phyloP scores from a whole-genome alignment of 306 rosid species.

The Cucurbita moschata region DNA sequence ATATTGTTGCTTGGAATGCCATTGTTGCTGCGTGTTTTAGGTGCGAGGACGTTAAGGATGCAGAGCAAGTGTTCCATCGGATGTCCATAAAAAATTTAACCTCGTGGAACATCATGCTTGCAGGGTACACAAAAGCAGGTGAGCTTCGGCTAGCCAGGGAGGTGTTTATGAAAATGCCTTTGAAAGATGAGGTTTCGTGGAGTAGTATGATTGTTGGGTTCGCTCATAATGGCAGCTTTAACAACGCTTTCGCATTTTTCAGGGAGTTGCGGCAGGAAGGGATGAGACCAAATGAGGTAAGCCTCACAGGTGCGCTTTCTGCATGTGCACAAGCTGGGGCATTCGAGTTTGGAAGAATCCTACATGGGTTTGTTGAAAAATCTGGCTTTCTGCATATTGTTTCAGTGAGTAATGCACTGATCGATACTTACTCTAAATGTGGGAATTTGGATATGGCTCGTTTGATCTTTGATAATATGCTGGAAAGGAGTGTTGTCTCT shows the following conservation, averaged over 20 bases:
- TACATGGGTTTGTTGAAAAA: slow-evolving; percentile 59
- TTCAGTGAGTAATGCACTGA: slow-evolving; percentile 61
- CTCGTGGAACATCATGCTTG: slow-evolving; percentile 67
- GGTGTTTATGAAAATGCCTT: slow-evolving; percentile 42
- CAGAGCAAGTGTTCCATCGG: slow-evolving; percentile 21
- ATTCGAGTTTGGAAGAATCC: slow-evolving; percentile 49
- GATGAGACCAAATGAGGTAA: slow-evolving; percentile 49
- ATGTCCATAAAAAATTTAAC: slow-evolving; percentile 62
- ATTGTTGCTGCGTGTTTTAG: slow-evolving; percentile 48
- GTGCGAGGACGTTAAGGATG: slow-evolving; percentile 39
- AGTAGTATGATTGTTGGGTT: slow-evolving; percentile 81
- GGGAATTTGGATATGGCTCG: slow-evolving; percentile 59
- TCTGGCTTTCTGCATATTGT: slow-evolving; percentile 43
- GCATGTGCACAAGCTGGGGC: slow-evolving; percentile 86
- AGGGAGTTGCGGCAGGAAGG: slow-evolving; percentile 37
- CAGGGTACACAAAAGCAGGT: slow-evolving; percentile 52
- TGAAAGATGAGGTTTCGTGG: slow-evolving; percentile 70
- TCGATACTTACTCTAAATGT: slow-evolving; percentile 56
- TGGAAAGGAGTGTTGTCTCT: slow-evolving; percentile 33
- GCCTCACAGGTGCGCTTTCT: slow-evolving; percentile 68
- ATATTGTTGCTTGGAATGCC: slow-evolving; percentile 76
- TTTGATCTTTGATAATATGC: slow-evolving; percentile 47
- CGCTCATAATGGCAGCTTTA: slow-evolving; percentile 45
- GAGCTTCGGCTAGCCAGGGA: slow-evolving; percentile 50
- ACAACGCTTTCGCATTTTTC: slow-evolving; percentile 60